Base-by-base conservation (phyloP, 495 filamentous ascomycete species). In the Paragyromitra xinjiangensis region DNA sequence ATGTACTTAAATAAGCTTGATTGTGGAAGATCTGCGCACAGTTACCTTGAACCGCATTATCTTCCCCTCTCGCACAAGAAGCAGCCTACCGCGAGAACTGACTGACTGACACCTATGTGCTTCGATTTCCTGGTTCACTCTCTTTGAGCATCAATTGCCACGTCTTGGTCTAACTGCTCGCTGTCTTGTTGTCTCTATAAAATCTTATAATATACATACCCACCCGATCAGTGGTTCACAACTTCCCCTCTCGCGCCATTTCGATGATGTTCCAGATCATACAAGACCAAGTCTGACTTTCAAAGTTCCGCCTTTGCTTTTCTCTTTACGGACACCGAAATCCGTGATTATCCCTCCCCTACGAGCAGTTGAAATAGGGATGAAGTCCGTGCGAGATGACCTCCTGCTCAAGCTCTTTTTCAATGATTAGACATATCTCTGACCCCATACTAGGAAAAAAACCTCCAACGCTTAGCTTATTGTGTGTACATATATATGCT, bases 241-340 rank as follows among this genome's bases (percentile, higher is more conserved):
- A 37, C 26, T 64, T 65, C 62, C 39, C 68, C 59, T 48, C 51
- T 63, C 62, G 48, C 59, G 50, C 24, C 59, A 77, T 42, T 64
- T 59, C 59, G 67, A 77, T 73, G 59, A 48, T 72, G 68, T 66
- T 65, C 73, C 51, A 77, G 74, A 77, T 76, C 66, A 71, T 63
- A 72, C 67, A 39, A 48, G 58, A 73, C 69, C 58, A 51, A 73
- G 50, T 71, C 68, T 72, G 50, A 61, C 61, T 26, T 72, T 26
- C 4, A 26, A 72, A 29, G 2, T 44, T 6, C 39, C 66, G 56
- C 66, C 58, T 75, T 26, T 50, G 58, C 9, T 64, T 71, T 42
- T 53, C 44, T 61, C 61, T 59, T 65, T 77, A 42, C 37, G 61
- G 69, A 14, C 37, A 34, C 61, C 61, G 68, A 77, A 50, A 66